These are phyloP conservation scores for Neovahlkampfia damariscottae DNA, from an alignment of 78 protist genomes.

Conservation along the genomic window DNA sequence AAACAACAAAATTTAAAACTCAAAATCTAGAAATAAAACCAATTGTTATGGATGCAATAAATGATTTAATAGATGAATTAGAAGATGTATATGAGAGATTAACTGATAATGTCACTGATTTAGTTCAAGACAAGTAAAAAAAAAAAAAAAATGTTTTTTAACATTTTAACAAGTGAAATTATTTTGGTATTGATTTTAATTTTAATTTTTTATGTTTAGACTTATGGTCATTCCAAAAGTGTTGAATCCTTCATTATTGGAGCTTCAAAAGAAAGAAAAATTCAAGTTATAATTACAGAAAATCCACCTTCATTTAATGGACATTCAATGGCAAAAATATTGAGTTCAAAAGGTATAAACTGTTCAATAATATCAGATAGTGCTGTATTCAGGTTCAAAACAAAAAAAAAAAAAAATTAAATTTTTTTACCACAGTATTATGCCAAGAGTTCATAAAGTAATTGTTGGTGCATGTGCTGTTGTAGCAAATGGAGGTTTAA, in stretches of 20 bases:
- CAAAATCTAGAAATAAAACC: background rate
- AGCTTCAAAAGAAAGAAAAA: background rate
- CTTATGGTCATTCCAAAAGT: background rate
- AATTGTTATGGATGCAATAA: background rate
- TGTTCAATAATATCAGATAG: background rate
- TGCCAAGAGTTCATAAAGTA: constrained; percentile 86
- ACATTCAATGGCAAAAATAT: background rate
- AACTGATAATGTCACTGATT: background rate
- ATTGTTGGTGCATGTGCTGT: constrained; percentile 36
- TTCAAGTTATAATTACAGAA: background rate
- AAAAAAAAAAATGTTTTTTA: background rate
- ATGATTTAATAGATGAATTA: background rate
- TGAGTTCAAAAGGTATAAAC: background rate
- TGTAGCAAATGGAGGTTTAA: constrained; percentile 91
- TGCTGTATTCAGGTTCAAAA: background rate
- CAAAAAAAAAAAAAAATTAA: no score
- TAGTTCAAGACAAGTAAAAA: background rate
- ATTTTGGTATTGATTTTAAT: no score
- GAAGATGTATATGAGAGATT: background rate
- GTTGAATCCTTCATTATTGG: background rate
- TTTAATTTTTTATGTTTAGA: no score
- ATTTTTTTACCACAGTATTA: no score
- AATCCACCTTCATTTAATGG: background rate
- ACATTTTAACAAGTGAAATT: background rate
- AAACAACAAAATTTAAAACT: no score